Percentiles rank a stretch among this genome's conserved stretches.
Evolutionary conservation across 2,329 filamentous ascomycete species (phyloP).

Genomic region (Sclerotinia glacialis): DNA sequence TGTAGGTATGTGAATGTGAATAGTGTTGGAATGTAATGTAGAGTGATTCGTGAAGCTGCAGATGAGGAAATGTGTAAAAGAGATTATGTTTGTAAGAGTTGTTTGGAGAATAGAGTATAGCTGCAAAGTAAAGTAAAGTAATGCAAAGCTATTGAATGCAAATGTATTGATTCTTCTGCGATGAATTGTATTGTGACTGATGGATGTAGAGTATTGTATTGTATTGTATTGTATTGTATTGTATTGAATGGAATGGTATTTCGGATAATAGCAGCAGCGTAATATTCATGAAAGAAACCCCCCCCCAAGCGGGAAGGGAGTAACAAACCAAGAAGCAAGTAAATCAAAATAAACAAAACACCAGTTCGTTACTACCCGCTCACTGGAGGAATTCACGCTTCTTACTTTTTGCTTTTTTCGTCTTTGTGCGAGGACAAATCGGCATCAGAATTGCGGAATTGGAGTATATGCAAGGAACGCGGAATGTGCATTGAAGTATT

Average conservation of each 20-base stretch:
- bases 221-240: background rate
- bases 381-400: background rate
- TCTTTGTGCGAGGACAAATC: slow-evolving; percentile 1
- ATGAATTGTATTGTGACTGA: background rate
- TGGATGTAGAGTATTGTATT: too few relatives aligned
- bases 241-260: background rate
- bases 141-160: background rate
- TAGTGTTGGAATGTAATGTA: background rate
- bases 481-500: background rate
- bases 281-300: too few relatives aligned
- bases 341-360: slow-evolving; percentile 2
- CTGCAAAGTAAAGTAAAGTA: background rate
- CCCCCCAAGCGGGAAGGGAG: background rate
- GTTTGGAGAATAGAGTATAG: background rate
- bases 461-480: slow-evolving; percentile 14
- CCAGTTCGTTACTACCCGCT: background rate
- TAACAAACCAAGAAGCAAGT: background rate
- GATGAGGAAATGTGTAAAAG: background rate
- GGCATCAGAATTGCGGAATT: background rate
- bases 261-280: background rate
- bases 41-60: background rate
- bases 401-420: background rate
- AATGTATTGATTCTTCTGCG: background rate
- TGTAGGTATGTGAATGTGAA: background rate
- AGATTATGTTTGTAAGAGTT: background rate